These are phyloP conservation scores for Pycnococcus provasolii DNA, from an alignment of 139 green algal genomes.

Conservation along the genomic window DNA sequence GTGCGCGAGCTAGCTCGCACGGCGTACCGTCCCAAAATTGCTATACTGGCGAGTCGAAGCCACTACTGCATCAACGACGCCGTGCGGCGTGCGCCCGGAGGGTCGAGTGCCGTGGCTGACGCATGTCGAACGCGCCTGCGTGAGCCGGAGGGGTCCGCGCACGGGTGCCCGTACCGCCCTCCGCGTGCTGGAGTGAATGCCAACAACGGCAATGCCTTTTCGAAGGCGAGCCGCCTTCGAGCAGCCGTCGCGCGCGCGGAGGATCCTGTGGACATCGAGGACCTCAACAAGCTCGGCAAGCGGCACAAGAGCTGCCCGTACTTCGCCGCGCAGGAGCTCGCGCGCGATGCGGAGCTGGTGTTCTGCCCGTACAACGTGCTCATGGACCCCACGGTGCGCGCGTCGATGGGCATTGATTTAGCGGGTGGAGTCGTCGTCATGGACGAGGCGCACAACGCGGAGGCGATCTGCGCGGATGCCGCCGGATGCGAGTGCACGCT, in stretches of 20 bases:
- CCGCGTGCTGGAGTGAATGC: neutral
- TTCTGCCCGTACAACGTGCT: constrained; percentile 91
- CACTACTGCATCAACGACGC: constrained; percentile 80
- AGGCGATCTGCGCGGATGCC: constrained; percentile 19
- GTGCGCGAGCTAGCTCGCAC: constrained; percentile 77
- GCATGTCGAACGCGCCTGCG: neutral
- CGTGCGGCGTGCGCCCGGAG: constrained; percentile 27
- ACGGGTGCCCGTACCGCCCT: neutral
- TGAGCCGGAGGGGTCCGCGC: neutral
- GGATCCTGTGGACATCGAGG: constrained; percentile 82
- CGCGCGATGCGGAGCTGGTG: constrained; percentile 68
- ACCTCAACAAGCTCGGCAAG: constrained; percentile 51
- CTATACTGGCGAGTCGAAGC: constrained; percentile 64
- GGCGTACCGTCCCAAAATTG: constrained; percentile 63
- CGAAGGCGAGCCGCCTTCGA: constrained; percentile 9
- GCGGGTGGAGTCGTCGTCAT: constrained; percentile 71
- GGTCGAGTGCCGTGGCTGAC: constrained; percentile 8
- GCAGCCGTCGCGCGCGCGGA: neutral
- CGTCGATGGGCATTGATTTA: constrained; percentile 59
- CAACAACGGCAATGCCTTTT: constrained; percentile 8
- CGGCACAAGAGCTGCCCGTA: constrained; percentile 68
- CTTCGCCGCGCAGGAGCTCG: constrained; percentile 55
- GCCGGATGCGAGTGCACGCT: constrained; percentile 3
- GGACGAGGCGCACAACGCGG: constrained; percentile 79
- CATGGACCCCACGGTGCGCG: constrained; percentile 47